Conservation (phyloP, 495 filamentous ascomycete species). For the Jackrogersella minutella region DNA sequence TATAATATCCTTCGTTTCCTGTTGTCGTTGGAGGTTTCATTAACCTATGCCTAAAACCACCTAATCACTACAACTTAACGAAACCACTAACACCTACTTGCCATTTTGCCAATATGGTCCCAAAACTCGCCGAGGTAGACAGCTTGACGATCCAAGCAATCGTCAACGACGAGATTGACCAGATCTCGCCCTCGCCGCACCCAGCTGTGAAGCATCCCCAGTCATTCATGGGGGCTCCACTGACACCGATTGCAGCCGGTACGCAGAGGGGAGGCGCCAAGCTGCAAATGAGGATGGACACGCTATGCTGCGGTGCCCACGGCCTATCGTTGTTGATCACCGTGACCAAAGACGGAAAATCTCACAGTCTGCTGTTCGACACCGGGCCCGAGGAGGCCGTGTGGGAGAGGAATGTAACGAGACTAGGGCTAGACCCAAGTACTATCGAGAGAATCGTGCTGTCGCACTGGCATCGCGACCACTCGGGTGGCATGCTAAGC, state of each 20-base stretch:
- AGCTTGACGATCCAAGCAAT: conserved; percentile 32
- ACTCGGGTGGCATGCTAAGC: conserved; percentile 59
- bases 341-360: conserved; percentile 59
- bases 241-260: conserved; percentile 33
- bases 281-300: conserved; percentile 61
- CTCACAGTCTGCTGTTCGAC: conserved; percentile 67
- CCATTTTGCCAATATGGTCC: neutral
- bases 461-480: conserved; percentile 71
- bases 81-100: too few species aligned
- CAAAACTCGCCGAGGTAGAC: conserved; percentile 29
- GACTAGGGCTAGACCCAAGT: conserved; percentile 57
- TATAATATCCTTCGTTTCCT: too few species aligned
- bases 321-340: conserved; percentile 66
- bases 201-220: conserved; percentile 58
- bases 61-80: too few species aligned
- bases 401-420: conserved; percentile 63
- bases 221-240: conserved; percentile 51
- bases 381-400: conserved; percentile 64
- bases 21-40: too few species aligned
- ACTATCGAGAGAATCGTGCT: conserved; percentile 49
- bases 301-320: conserved; percentile 68
- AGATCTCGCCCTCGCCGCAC: conserved; percentile 59
- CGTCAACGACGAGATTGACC: conserved; percentile 62
- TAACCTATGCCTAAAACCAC: too few species aligned
- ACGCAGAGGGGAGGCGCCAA: conserved; percentile 50